Evolutionary conservation across 345 rosid species (phyloP).

Genomic region (Salix viminalis): DNA sequence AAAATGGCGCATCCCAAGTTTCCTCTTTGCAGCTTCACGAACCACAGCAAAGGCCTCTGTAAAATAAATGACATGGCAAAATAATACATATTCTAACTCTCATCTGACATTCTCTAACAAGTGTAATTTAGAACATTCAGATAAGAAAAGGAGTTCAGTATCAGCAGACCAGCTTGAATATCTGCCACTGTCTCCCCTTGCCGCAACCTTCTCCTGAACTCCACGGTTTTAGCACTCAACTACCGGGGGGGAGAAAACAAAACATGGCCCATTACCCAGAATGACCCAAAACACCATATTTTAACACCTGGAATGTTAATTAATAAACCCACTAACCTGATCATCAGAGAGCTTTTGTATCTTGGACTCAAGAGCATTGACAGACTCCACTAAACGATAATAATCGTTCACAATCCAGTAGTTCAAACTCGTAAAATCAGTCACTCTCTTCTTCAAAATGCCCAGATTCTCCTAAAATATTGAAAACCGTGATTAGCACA

Average conservation of each 20-base stretch:
- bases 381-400: constrained; percentile 66
- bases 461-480: constrained; percentile 43
- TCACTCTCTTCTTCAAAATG: constrained; percentile 39
- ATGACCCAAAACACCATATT: not conserved
- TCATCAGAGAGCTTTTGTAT: constrained; percentile 62
- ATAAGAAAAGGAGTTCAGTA: constrained; percentile 8
- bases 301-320: not conserved
- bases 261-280: constrained; percentile 4
- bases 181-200: constrained; percentile 66
- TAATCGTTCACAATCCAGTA: constrained; percentile 89
- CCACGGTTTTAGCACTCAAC: constrained; percentile 75
- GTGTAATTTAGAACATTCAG: not conserved
- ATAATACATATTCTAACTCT: not conserved
- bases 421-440: constrained; percentile 62
- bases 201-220: constrained; percentile 61
- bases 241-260: constrained; percentile 14
- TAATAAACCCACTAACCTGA: constrained; percentile 50
- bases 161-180: constrained; percentile 74
- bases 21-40: constrained; percentile 95
- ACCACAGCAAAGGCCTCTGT: constrained; percentile 90
- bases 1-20: constrained; percentile 98
- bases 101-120: not conserved
- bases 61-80: constrained; percentile 5
- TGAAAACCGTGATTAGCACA: not conserved
- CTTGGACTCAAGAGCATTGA: constrained; percentile 55